Evolutionary conservation across 192 early-diverging fungal genomes (phyloP), one percentile per base, ranked within the genome.

Genomic region (Coemansia sp.): DNA sequence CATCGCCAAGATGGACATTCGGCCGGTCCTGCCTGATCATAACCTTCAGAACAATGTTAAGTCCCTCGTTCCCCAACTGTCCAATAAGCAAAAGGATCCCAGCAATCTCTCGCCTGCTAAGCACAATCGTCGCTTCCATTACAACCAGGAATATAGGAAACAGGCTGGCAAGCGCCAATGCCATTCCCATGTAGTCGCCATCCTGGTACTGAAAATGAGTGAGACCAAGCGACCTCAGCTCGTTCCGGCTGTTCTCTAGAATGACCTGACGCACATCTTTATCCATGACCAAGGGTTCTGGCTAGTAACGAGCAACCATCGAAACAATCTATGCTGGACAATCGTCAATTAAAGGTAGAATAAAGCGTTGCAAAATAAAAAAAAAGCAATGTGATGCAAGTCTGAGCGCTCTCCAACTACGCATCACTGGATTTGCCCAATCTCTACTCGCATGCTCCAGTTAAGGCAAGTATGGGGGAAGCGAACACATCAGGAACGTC

Each of bases 131-230:
- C 21, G 68, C 53, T n/a, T 83, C 69, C 39, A 72, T 56, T 10
- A 83, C 81, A 12, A 83, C 70, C 32, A 83, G 56, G 18, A 83
- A 83, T 65, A 83, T 75, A 9, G 81, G 81, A 19, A 71, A 63
- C 38, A 83, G 70, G 38, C 76, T 83, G 37, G 71, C 66, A 21
- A 78, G 62, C 11, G 81, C 81, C 41, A 83, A 26, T 1, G 64
- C 44, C 65, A 57, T 66, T 3, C 81, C 81, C 8, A 83, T 13
- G 32, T 44, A 47, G 68, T 83, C 81, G 41, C 76, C 81, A 37
- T 72, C 69, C 59, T 58, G 61, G 68, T 83, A 83, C 54, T 78
- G 81, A 40, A 83, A 77, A 21, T 83, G 73, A 8, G 81, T 83
- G 38, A 83, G 64, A 3, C 70, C 68, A 48, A 83, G 69, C 19